These are phyloP conservation scores for Xerocomellus dryophilus DNA, from an alignment of 768 basidiomycete genomes.

Conservation along the genomic window DNA sequence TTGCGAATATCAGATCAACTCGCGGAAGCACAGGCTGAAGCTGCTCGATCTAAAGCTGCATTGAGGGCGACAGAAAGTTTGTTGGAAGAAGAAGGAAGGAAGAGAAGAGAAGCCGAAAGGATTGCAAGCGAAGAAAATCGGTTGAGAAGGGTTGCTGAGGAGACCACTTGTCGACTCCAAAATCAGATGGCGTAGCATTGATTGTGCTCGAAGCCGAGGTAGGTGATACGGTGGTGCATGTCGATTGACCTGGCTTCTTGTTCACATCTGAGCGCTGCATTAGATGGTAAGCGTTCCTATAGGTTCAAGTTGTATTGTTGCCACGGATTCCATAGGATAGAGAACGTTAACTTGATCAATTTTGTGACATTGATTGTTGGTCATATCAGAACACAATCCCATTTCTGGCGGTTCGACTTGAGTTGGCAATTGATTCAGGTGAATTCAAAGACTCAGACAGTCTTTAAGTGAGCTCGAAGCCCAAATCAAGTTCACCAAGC, in stretches of 20 bases:
- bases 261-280: background rate
- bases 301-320: background rate
- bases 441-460: too few species aligned
- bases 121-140: slow-evolving; percentile 47
- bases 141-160: slow-evolving; percentile 50
- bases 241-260: background rate
- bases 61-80: slow-evolving; percentile 54
- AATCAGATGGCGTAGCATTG: slow-evolving; percentile 17
- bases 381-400: too few species aligned
- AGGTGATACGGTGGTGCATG: background rate
- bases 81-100: slow-evolving; percentile 58
- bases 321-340: slow-evolving; percentile 7
- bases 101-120: slow-evolving; percentile 58
- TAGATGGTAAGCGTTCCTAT: background rate
- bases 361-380: too few species aligned
- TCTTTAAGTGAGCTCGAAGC: too few species aligned
- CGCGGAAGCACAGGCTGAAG: slow-evolving; percentile 61
- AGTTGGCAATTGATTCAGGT: too few species aligned
- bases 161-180: slow-evolving; percentile 39
- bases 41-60: slow-evolving; percentile 50
- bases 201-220: background rate
- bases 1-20: slow-evolving; percentile 67
- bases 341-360: background rate
- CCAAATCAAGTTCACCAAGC: too few species aligned
- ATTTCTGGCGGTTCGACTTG: too few species aligned